Evolutionary conservation across 1,284 basidiomycete species (phyloP), one percentile per base, ranked within the genome.

Genomic region (Golubevia sp.): DNA sequence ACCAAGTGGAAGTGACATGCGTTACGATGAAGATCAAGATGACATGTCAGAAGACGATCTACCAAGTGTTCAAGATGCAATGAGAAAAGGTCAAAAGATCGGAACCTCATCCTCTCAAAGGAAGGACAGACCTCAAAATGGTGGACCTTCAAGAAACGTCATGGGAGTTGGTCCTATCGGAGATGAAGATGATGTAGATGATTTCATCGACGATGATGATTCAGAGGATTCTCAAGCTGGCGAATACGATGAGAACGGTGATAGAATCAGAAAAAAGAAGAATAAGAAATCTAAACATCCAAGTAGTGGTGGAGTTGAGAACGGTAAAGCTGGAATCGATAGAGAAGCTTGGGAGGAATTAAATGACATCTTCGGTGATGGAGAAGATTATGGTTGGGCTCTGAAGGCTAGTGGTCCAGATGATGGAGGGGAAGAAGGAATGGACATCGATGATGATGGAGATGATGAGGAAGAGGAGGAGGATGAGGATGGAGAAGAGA

Each of bases 281-380:
- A 53, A 30, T 25, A 53, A n/a, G 20, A 53, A 53, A 13, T 30
- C 24, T 15, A 15, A 11, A 15, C 18, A 6, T 23, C 5, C 6
- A 6, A 71, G 74, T 13, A 67, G 65, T 24, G 58, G 54, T 6
- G 73, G 71, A 1, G 66, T 73, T 24, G 77, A 79, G 58, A 74
- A 77, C 0, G 68, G 66, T 52, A 74, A 73, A 58, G 77, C 71
- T 2, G 78, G 79, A 51, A 79, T 81, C 66, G 79, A 81, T 54
- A 63, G 68, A 15, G 79, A 81, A 56, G 76, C 78, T 25, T 82
- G 79, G 79, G 79, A 80, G 53, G 79, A 82, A 63, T 71, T 82
- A 49, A 74, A 79, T 60, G 79, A 81, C 54, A 76, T 82, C 70
- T 82, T 82, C 64, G 79, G 79, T 21, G 77, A 82, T 55, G 79